These are phyloP conservation scores for Alopecurus myosuroides DNA, from an alignment of 176 grass and related monocot genomes.

Conservation along the genomic window DNA sequence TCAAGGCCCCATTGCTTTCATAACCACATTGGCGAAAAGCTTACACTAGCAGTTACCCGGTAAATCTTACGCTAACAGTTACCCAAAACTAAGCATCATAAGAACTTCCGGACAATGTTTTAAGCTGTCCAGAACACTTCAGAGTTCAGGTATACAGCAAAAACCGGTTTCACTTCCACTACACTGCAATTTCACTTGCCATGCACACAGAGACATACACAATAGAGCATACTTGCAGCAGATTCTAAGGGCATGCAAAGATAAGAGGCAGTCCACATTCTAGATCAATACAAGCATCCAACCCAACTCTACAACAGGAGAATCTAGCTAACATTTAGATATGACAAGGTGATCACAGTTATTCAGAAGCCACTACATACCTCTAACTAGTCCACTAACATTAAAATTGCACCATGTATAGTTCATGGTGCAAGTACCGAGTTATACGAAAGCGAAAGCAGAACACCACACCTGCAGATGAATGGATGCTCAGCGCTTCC, in stretches of 20 bases:
- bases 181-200: not conserved
- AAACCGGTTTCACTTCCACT: not conserved
- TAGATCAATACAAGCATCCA: not conserved
- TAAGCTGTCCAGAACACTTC: not conserved
- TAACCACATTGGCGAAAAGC: not conserved
- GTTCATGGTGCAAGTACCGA: not conserved
- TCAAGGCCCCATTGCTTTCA: not conserved
- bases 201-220: not conserved
- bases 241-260: not conserved
- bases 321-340: not conserved
- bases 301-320: not conserved
- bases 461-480: not conserved
- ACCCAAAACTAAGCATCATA: too few relatives aligned
- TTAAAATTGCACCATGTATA: not conserved
- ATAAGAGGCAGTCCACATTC: not conserved
- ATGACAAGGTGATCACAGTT: not conserved
- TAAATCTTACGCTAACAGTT: not conserved
- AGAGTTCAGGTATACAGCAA: not conserved
- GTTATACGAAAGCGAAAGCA: not conserved
- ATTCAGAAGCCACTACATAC: not conserved
- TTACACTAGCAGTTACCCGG: not conserved
- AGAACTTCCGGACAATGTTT: not conserved
- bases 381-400: not conserved
- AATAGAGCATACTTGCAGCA: not conserved
- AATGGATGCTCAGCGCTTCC: slow-evolving; percentile 1